A percentile compares a stretch with the other conserved stretches of the same genome.
phyloP scores from a whole-genome alignment of 176 grass and related monocot genomes.

The Dendrocalamus sinicus region DNA sequence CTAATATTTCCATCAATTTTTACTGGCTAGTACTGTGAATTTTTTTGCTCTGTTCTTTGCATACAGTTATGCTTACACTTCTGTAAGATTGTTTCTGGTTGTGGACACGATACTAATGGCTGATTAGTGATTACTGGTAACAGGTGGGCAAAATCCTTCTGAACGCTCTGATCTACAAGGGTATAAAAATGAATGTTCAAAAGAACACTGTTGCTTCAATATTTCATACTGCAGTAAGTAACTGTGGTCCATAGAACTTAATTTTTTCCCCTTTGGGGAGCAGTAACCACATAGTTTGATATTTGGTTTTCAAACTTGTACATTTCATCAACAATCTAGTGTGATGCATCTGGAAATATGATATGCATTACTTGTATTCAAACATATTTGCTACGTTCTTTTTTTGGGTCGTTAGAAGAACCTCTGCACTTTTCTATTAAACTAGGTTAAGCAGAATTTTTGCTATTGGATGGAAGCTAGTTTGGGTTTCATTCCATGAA shows the following conservation, averaged over 20 bases:
- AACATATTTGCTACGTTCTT: neutral
- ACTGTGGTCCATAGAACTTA: neutral
- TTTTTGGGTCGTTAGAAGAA: neutral
- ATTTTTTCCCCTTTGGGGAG: neutral
- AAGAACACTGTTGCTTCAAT: conserved; percentile 93
- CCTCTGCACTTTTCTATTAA: neutral
- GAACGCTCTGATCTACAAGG: conserved; percentile 91
- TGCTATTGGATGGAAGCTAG: neutral
- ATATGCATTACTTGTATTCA: conserved; percentile 2
- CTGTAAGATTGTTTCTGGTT: conserved; percentile 16
- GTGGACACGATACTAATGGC: conserved; percentile 25
- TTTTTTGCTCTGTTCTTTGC: neutral
- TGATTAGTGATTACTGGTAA: conserved; percentile 10
- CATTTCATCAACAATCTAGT: neutral
- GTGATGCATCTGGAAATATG: neutral
- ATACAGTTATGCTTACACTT: neutral
- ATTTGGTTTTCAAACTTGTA: neutral
- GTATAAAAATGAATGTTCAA: conserved; percentile 90
- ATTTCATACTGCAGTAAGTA: conserved; percentile 84
- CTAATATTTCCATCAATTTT: neutral
- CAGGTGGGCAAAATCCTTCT: conserved; percentile 95
- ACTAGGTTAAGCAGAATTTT: neutral
- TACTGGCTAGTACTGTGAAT: neutral
- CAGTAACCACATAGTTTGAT: neutral
- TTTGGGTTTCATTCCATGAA: neutral